Percentiles rank a stretch among this genome's conserved stretches.
phyloP scores from a whole-genome alignment of 306 rosid species.

The Vachellia pachyceras region DNA sequence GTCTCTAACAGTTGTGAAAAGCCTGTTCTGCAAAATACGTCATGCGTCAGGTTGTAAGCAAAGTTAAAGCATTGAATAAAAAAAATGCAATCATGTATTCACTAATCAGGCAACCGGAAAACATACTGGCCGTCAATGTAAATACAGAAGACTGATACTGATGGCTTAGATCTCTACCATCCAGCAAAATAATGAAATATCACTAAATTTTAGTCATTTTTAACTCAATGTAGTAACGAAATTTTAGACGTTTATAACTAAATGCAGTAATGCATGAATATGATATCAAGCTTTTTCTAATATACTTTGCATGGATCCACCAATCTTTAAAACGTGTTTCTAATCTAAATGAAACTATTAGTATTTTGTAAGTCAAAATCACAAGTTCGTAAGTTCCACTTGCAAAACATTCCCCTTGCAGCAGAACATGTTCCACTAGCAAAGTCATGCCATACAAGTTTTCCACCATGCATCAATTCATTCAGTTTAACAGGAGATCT shows the following conservation, averaged over 20 bases:
- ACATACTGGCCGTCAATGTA: constrained; percentile 14
- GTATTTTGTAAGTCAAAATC: not conserved
- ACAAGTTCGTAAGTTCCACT: not conserved
- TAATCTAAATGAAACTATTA: not conserved
- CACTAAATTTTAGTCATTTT: not conserved
- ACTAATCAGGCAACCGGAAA: constrained; percentile 12
- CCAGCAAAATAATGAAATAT: not conserved
- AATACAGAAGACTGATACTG: not conserved
- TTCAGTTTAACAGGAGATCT: not conserved
- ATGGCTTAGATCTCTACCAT: not conserved
- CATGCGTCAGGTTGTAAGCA: constrained; percentile 28
- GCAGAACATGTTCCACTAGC: too few species aligned
- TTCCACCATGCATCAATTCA: not conserved
- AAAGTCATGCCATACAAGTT: not conserved
- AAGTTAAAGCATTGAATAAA: constrained; percentile 28
- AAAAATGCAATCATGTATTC: not conserved
- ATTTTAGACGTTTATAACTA: not conserved
- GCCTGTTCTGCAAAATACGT: constrained; percentile 63
- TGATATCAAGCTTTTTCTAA: not conserved
- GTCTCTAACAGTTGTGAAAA: constrained; percentile 92
- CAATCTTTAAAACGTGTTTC: not conserved
- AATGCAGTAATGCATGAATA: not conserved
- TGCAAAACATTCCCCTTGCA: not conserved
- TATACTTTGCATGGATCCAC: not conserved
- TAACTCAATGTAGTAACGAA: too few species aligned